These are phyloP conservation scores for Phascolomyces articulosus DNA, from an alignment of 371 early-diverging fungal species.

Conservation along the genomic window DNA sequence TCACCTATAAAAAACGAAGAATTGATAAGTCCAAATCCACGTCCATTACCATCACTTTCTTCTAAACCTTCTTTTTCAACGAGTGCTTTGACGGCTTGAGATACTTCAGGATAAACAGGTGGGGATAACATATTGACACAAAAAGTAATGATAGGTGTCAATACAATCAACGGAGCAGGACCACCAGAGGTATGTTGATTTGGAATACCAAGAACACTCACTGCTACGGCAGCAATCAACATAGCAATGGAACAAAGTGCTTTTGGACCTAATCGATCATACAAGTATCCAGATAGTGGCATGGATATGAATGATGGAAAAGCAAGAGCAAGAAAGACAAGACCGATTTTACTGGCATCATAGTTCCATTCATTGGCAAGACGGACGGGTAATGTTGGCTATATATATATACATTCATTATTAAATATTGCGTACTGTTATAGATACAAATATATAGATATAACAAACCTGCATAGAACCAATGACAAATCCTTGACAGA, in stretches of 20 bases:
- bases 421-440: no score
- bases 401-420: no score
- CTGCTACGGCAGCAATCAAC: not conserved
- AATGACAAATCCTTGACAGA: no score
- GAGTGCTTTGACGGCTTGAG: no score
- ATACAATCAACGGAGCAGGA: no score
- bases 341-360: not conserved
- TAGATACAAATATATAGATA: not conserved
- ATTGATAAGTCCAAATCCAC: no score
- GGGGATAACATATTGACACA: constrained; percentile 40
- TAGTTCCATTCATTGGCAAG: not conserved
- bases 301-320: constrained; percentile 46
- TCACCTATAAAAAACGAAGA: no score
- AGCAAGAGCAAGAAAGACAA: not conserved
- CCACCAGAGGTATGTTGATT: no score
- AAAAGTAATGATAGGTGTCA: constrained; percentile 41
- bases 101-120: constrained; percentile 52
- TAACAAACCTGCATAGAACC: no score
- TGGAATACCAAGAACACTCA: not conserved
- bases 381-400: not conserved
- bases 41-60: no score
- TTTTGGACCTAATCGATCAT: constrained; percentile 44
- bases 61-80: constrained; percentile 20
- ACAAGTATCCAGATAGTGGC: constrained; percentile 47
- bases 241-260: not conserved